Conservation (phyloP, 148 eudicot genomes). For the Silene conica region DNA sequence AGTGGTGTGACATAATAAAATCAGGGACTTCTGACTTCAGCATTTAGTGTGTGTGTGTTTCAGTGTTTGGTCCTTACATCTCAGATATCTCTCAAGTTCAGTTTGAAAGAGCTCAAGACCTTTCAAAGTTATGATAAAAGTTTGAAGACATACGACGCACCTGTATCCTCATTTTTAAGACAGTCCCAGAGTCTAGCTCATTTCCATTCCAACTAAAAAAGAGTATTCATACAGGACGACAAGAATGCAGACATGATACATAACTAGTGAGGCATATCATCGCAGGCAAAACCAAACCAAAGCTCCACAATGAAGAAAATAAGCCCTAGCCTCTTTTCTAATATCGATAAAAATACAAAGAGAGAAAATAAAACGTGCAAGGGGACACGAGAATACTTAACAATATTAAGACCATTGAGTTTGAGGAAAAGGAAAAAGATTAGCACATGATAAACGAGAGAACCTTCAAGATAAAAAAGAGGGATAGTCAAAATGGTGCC, state of each 20-base stretch:
- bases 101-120: not conserved
- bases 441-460: not conserved
- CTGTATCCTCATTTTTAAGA: not conserved
- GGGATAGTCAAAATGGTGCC: slow-evolving; percentile 67
- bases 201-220: not conserved
- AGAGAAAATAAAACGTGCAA: not conserved
- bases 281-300: not conserved
- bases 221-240: not conserved
- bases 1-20: not conserved
- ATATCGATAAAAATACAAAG: too few species aligned
- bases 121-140: too few species aligned
- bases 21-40: not conserved
- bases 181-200: not conserved
- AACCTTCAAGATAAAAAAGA: slow-evolving; percentile 85
- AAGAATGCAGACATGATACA: not conserved
- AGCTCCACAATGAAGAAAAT: not conserved
- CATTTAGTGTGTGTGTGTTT: not conserved
- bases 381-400: not conserved
- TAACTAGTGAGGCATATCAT: not conserved
- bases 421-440: not conserved
- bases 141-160: not conserved
- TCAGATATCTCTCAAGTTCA: not conserved
- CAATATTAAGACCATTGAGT: not conserved
- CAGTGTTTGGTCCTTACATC: not conserved
- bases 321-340: not conserved